Conservation (phyloP, 164 flowering plant species). For the Chimonanthus salicifolius region DNA sequence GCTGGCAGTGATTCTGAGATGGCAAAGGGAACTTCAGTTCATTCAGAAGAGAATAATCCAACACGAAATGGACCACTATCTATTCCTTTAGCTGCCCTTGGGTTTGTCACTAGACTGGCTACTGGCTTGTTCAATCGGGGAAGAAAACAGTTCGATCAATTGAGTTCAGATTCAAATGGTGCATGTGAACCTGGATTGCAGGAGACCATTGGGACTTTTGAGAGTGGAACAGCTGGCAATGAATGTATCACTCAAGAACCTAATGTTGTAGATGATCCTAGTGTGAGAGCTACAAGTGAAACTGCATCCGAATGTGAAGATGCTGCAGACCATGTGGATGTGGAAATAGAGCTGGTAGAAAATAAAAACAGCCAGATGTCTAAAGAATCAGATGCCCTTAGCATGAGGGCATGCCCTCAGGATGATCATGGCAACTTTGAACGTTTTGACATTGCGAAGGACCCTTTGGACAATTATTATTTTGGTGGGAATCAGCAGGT, state of each 20-base stretch:
- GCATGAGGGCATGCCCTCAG: slow-evolving; percentile 12
- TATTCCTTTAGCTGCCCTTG: slow-evolving; percentile 74
- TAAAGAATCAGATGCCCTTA: slow-evolving; percentile 22
- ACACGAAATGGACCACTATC: slow-evolving; percentile 64
- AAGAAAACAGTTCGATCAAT: slow-evolving; percentile 34
- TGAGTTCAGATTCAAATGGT: slow-evolving; percentile 22
- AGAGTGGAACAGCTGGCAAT: slow-evolving; percentile 22
- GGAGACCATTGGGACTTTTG: slow-evolving; percentile 14
- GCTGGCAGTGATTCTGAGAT: slow-evolving; percentile 22
- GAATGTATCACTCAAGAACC: slow-evolving; percentile 38
- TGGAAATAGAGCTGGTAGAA: slow-evolving; percentile 21
- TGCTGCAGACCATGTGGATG: slow-evolving; percentile 21
- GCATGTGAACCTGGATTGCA: slow-evolving; percentile 32
- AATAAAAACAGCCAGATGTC: slow-evolving; percentile 22
- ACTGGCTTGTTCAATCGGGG: slow-evolving; percentile 66
- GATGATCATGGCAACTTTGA: slow-evolving; percentile 39
- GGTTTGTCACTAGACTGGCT: slow-evolving; percentile 73
- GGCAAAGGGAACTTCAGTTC: slow-evolving; percentile 9
- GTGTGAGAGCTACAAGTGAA: slow-evolving; percentile 14
- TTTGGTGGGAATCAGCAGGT: slow-evolving; percentile 64
- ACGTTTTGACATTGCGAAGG: slow-evolving; percentile 72
- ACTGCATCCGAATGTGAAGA: slow-evolving; percentile 21
- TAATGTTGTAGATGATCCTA: slow-evolving; percentile 19
- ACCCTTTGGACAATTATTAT: slow-evolving; percentile 79
- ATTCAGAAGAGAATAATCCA: slow-evolving; percentile 39